A percentile compares a stretch with the other conserved stretches of the same genome.
Conservation (phyloP, 805 yeast species). For the Metschnikowia anglica region DNA sequence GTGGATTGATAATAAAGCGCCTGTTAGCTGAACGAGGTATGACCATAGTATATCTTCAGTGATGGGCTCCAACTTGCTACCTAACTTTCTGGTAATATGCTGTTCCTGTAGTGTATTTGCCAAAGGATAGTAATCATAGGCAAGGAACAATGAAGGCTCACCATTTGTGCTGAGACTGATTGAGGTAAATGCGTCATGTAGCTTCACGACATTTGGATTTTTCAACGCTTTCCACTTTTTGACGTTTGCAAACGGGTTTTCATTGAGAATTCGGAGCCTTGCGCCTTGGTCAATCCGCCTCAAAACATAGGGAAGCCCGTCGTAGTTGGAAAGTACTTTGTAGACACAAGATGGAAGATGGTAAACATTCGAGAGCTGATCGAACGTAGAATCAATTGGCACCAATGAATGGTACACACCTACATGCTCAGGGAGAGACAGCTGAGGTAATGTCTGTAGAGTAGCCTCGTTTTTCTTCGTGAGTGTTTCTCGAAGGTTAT, state of each 20-base stretch:
- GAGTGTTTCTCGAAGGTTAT: conserved; percentile 66
- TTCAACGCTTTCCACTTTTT: conserved; percentile 64
- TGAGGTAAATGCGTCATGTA: conserved; percentile 83
- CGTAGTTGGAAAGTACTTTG: conserved; percentile 75
- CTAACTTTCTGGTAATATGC: conserved; percentile 52
- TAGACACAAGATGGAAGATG: conserved; percentile 63
- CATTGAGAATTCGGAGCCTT: conserved; percentile 37
- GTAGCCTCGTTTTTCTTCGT: conserved; percentile 79
- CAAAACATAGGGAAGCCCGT: conserved; percentile 76
- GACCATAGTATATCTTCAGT: conserved; percentile 73
- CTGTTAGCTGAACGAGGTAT: conserved; percentile 70
- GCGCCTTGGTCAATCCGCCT: conserved; percentile 58
- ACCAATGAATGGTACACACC: conserved; percentile 75
- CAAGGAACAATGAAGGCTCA: conserved; percentile 59
- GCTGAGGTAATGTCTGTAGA: conserved; percentile 56
- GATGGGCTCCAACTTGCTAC: conserved; percentile 46
- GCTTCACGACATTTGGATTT: conserved; percentile 57
- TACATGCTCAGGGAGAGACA: conserved; percentile 56
- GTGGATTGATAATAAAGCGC: conserved; percentile 70
- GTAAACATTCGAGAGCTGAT: conserved; percentile 38
- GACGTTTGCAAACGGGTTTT: conserved; percentile 57
- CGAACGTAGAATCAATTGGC: conserved; percentile 61
- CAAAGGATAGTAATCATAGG: conserved; percentile 83
- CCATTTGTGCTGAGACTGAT: conserved; percentile 74
- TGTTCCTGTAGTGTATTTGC: conserved; percentile 68